Evolutionary conservation across 73 alveolate genomes (phyloP).

Genomic region (Diophrys appendiculata): DNA sequence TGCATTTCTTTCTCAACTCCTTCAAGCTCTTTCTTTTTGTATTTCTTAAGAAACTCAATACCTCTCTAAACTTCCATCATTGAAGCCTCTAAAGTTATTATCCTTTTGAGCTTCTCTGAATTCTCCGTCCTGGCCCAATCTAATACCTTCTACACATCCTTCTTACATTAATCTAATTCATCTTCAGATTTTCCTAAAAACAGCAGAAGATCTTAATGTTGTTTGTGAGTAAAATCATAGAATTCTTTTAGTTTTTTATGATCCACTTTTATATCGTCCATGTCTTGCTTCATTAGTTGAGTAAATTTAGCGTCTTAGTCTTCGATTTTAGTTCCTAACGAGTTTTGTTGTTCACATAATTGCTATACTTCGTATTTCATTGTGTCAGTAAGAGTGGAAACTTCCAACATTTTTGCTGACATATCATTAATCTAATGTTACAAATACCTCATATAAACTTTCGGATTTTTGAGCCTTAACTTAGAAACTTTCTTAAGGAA

Average conservation of each 20-base stretch:
- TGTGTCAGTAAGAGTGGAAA: neutral
- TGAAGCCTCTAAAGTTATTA: neutral
- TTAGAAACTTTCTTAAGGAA: neutral
- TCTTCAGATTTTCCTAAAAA: neutral
- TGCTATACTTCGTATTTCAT: neutral
- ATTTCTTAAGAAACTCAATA: neutral
- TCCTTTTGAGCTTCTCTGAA: neutral
- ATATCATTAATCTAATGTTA: neutral
- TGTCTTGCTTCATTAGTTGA: neutral
- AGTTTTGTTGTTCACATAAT: neutral
- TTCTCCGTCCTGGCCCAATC: neutral
- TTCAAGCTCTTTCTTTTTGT: neutral
- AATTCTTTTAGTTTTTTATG: neutral
- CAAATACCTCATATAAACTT: neutral
- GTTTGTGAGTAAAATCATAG: neutral
- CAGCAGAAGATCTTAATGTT: neutral
- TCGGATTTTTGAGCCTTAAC: neutral
- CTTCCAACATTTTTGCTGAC: neutral
- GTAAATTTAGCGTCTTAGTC: neutral
- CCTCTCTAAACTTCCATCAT: neutral
- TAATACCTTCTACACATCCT: neutral
- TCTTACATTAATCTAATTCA: neutral
- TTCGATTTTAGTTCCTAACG: neutral
- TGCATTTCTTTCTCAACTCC: neutral
- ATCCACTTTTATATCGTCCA: neutral